Evolutionary conservation across 345 rosid genomes (phyloP).

Genomic region (Rhizophora mangle): DNA sequence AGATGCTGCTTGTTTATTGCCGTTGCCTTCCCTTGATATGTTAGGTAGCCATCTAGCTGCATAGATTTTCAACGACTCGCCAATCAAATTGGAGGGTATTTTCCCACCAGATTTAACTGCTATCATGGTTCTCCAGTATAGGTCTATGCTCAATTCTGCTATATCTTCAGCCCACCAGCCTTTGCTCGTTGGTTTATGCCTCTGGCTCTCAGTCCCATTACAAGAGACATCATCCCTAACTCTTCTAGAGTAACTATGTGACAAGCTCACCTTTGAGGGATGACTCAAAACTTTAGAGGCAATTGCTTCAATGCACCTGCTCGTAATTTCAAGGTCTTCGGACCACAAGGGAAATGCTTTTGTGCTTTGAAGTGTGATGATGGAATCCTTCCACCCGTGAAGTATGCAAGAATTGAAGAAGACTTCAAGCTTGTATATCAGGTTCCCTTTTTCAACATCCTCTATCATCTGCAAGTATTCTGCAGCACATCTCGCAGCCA

Average conservation of each 20-base stretch:
- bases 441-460: conserved; percentile 94
- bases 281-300: conserved; percentile 62
- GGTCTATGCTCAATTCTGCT: conserved; percentile 82
- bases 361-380: conserved; percentile 77
- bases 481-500: conserved; percentile 80
- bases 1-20: conserved; percentile 34
- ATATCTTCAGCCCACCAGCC: conserved; percentile 99
- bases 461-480: conserved; percentile 94
- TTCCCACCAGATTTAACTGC: conserved; percentile 81
- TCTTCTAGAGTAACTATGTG: conserved; percentile 80
- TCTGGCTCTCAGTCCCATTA: conserved; percentile 57
- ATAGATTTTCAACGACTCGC: conserved; percentile 80
- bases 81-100: conserved; percentile 57
- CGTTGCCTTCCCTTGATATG: conserved; percentile 44
- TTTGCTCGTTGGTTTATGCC: conserved; percentile 40
- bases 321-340: conserved; percentile 80
- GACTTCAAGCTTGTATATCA: conserved; percentile 82
- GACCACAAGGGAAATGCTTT: conserved; percentile 72
- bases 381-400: conserved; percentile 87
- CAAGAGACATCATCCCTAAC: conserved; percentile 68
- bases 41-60: conserved; percentile 85
- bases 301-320: conserved; percentile 81
- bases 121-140: conserved; percentile 89
- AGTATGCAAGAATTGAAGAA: conserved; percentile 86
- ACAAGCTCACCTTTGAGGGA: conserved; percentile 73